Percentiles rank a stretch among this genome's conserved stretches.
Evolutionary conservation across 2,329 filamentous ascomycete genomes (phyloP).

Genomic region (Neonectria hederae): DNA sequence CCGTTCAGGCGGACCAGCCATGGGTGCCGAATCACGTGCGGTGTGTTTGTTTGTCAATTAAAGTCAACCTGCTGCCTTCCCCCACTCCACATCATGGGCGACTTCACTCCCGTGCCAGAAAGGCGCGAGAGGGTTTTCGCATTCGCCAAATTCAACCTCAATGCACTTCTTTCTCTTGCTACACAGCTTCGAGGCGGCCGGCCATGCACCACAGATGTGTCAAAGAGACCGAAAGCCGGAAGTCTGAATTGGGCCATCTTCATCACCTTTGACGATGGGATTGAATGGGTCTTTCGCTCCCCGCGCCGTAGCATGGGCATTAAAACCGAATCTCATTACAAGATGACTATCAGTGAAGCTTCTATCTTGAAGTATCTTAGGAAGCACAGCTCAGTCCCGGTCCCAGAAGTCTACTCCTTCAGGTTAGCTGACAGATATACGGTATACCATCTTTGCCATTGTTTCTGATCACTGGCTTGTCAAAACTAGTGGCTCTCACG

Average conservation of each 20-base stretch:
- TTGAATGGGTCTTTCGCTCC: constrained; percentile 39
- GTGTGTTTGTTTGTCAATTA: constrained; percentile 11
- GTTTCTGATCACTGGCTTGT: constrained; percentile 2
- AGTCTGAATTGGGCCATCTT: constrained; percentile 37
- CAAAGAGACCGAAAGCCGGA: constrained; percentile 26
- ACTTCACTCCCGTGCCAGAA: constrained; percentile 8
- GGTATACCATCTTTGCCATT: background rate
- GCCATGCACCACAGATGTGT: constrained; percentile 29
- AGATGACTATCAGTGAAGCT: constrained; percentile 38
- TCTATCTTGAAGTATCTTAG: constrained; percentile 34
- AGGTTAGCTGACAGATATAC: constrained; percentile 23
- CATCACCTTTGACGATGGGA: constrained; percentile 35
- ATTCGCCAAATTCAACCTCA: constrained; percentile 32
- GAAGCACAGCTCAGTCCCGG: constrained; percentile 31
- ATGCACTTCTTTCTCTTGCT: constrained; percentile 34
- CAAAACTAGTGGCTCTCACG: constrained; percentile 22
- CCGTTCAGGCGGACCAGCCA: constrained; percentile 8
- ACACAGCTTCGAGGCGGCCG: constrained; percentile 24
- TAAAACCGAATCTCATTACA: constrained; percentile 30
- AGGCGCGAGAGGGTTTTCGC: constrained; percentile 12
- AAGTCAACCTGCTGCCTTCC: constrained; percentile 4
- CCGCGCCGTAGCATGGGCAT: constrained; percentile 19
- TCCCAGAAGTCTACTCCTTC: constrained; percentile 39
- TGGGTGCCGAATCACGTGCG: constrained; percentile 9
- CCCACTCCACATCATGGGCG: constrained; percentile 4